Base-by-base conservation (phyloP, 495 filamentous ascomycete genomes). In the Penicillium fimorum region DNA sequence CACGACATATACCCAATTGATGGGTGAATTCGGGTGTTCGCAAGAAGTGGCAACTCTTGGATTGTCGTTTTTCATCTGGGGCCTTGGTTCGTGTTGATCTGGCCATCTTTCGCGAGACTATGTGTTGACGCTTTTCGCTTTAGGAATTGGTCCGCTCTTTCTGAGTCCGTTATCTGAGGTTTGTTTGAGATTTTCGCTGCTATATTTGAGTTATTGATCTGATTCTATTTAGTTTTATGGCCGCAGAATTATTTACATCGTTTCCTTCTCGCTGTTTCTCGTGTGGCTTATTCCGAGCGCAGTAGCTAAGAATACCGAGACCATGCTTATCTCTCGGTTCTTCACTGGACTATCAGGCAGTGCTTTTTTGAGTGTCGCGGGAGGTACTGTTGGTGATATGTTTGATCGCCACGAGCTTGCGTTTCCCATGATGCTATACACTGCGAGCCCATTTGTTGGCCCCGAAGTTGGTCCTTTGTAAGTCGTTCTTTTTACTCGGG, bases 271-370 rank as follows among this genome's bases (percentile, higher is more conserved):
- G 0, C 80, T 88, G 57, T 97, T 94, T 70, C 62, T 93, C 50
- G 82, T 97, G 58, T 96, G 89, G 84, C 62, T 96, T 30, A 86
- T 97, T 48, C 94, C 94, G 9, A 91, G 87, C 58, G 93, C 94
- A 1, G 84, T 97, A 24, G 91, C 94, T 9, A 72, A 80, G 22
- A 96, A 96, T 62, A 87, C 92, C 22, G 66, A 83, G 59, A 96
- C 93, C 9, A 86, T 97, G 83, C 73, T 97, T 37, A 70, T 95
- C 12, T 81, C 82, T 20, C 85, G 94, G 5, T 97, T 97, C 65
- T 80, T 98, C 59, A 85, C 88, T 62, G 94, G 94, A 0, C 69
- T 97, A 15, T 81, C 90, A 1, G 93, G 94, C 7, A 88, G 84
- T 57, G 92, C 93, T 2, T 97, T 98, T 68, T 72, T 98, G 47